phyloP scores from a whole-genome alignment of 2,329 filamentous ascomycete genomes.

The Epichloe elymi region DNA sequence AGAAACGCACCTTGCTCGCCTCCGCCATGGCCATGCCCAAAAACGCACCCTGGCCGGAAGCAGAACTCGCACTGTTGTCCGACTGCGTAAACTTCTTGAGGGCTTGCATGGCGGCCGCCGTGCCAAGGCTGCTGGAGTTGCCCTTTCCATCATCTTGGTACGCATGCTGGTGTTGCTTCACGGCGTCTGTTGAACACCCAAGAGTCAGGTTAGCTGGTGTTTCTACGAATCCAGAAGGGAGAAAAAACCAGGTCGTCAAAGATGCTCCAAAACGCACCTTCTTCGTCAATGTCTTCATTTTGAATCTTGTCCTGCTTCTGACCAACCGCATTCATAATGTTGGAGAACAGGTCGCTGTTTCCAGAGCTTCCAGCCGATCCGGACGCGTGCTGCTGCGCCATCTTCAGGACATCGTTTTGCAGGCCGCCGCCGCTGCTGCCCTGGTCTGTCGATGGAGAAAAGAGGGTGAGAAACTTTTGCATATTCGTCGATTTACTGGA shows the following conservation, averaged over 20 bases:
- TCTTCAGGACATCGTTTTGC: constrained; percentile 32
- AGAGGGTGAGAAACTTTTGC: background rate
- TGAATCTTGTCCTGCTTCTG: constrained; percentile 36
- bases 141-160: constrained; percentile 41
- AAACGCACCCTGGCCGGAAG: constrained; percentile 59
- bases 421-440: constrained; percentile 20
- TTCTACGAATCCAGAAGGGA: background rate
- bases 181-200: constrained; percentile 36
- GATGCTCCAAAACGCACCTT: constrained; percentile 22
- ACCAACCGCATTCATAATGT: constrained; percentile 31
- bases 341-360: constrained; percentile 34
- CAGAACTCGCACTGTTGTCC: constrained; percentile 30
- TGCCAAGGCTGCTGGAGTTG: constrained; percentile 44
- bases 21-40: constrained; percentile 79
- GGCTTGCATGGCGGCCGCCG: constrained; percentile 68
- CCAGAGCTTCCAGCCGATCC: constrained; percentile 33
- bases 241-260: background rate
- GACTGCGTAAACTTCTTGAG: constrained; percentile 64
- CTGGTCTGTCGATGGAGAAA: background rate
- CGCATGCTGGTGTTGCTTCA: constrained; percentile 62
- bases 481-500: no score
- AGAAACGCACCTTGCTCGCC: constrained; percentile 53
- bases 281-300: constrained; percentile 36
- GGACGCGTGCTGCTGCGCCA: constrained; percentile 34
- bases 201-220: background rate